phyloP scores from a whole-genome alignment of 1,284 basidiomycete species.

The Cryptococcus sp. region DNA sequence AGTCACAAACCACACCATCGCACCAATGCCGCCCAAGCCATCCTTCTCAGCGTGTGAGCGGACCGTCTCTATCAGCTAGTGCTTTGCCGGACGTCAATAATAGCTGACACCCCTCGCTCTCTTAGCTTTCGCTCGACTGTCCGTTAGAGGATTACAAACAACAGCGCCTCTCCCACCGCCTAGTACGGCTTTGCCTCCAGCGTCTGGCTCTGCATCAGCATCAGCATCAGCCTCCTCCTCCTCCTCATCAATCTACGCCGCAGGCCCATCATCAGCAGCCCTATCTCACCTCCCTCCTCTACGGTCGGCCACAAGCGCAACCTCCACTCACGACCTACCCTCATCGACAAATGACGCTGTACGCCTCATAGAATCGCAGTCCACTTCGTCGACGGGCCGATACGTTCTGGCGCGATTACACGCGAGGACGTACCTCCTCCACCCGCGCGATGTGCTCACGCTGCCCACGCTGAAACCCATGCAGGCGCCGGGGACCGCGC shows the following conservation, averaged over 20 bases:
- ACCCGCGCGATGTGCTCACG: slow-evolving; percentile 87
- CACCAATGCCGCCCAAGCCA: slow-evolving; percentile 24
- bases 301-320: slow-evolving; percentile 20
- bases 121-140: slow-evolving; percentile 18
- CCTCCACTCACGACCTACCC: slow-evolving; percentile 26
- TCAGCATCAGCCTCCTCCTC: slow-evolving; percentile 30
- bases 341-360: slow-evolving; percentile 44
- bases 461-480: slow-evolving; percentile 73
- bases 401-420: slow-evolving; percentile 90
- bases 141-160: slow-evolving; percentile 31
- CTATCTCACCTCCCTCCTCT: slow-evolving; percentile 39
- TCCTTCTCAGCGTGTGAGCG: slow-evolving; percentile 21
- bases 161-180: slow-evolving; percentile 34
- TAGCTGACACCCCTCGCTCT: too few species aligned
- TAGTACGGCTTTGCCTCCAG: slow-evolving; percentile 23
- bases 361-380: slow-evolving; percentile 51
- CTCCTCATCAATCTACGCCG: slow-evolving; percentile 8
- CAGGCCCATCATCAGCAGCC: slow-evolving; percentile 13
- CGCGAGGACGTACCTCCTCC: slow-evolving; percentile 82
- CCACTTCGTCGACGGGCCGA: slow-evolving; percentile 65
- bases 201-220: slow-evolving; percentile 11
- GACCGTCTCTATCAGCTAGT: neutral
- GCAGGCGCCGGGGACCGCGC: slow-evolving; percentile 71
- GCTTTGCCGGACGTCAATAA: too few species aligned
- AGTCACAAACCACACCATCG: neutral